A percentile compares a stretch with the other conserved stretches of the same genome.
Evolutionary conservation across 805 yeast species (phyloP).

Genomic region (Huiozyma sinensis): DNA sequence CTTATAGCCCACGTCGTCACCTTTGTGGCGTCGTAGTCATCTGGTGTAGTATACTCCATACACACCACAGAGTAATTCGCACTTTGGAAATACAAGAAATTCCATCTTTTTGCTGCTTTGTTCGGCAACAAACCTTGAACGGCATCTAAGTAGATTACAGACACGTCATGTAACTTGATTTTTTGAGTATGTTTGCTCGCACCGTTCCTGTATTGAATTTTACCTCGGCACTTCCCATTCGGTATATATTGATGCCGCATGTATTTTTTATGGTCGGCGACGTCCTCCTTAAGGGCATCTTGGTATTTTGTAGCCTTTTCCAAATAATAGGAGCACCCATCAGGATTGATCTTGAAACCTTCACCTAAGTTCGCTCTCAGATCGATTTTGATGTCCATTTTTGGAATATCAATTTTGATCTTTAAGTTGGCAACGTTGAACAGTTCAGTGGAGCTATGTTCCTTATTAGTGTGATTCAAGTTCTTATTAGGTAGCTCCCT

Average conservation of each 20-base stretch:
- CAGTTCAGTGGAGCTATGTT: not conserved
- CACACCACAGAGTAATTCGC: constrained; percentile 51
- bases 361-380: constrained; percentile 13
- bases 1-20: constrained; percentile 32
- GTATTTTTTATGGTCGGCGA: constrained; percentile 17
- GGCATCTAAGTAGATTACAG: constrained; percentile 71
- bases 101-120: constrained; percentile 85
- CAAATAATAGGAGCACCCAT: constrained; percentile 60
- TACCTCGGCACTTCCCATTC: constrained; percentile 52
- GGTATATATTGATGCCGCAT: constrained; percentile 82
- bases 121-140: constrained; percentile 88
- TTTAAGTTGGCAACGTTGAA: constrained; percentile 7
- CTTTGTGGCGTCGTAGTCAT: constrained; percentile 43
- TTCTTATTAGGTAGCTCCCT: constrained; percentile 1
- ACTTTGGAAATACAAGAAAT: constrained; percentile 71
- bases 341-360: constrained; percentile 72
- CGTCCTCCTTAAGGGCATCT: constrained; percentile 34
- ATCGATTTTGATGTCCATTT: constrained; percentile 9
- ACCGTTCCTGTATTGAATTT: constrained; percentile 27
- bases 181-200: constrained; percentile 2
- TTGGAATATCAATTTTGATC: constrained; percentile 10
- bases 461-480: not conserved
- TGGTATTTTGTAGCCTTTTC: constrained; percentile 33
- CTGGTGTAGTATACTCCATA: constrained; percentile 83
- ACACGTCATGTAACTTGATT: constrained; percentile 25